Evolutionary conservation across 768 basidiomycete genomes (phyloP), one percentile per base, ranked within the genome.

Genomic region (Gymnopilus dilepis): DNA sequence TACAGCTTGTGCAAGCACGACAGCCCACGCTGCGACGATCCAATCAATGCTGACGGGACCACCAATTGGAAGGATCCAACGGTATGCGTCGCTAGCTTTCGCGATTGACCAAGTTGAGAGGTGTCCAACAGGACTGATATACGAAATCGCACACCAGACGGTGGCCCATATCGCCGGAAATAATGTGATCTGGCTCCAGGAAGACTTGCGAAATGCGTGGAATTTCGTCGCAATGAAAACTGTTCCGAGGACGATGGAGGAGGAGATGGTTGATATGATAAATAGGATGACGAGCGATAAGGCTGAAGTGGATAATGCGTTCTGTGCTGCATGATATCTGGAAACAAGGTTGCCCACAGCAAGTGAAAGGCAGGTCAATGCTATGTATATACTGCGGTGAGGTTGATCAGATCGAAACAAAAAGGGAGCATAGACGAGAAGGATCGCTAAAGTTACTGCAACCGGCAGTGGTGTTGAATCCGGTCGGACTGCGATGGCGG

Each of bases 1-100:
- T 7, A 82, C 68, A 2, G 76, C 66, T 64, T 88, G 82, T 7
- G 89, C 84, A 26, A 84, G 65, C 9, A 92, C 80, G 9, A 86
- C 84, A 4, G 90, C 90, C 88, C 89, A 94, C 7, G 85, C 86
- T n/a, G 84, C 92, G 6, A 84, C 80, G 26, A 89, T 71, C 89
- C 91, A 94, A 70, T 94, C 90, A 60, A 85, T 80, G 7, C 83
- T 85, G 31, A 78, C 73, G 31, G 87, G 80, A 4, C 93, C 92
- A 22, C 84, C 63, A 43, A 80, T 70, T 0, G 82, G 84, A 2
- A 83, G 66, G n/a, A 87, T 72, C 91, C 92, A 95, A 2, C 68
- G 68, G 68, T 94, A 94, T 0, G 82, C 74, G 7, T 80, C 79
- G 33, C 80, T 70, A 4, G 82, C 82, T 6, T 79, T 71, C 13